phyloP scores from a whole-genome alignment of 768 basidiomycete species.

The Pulveroboletus sp. region DNA sequence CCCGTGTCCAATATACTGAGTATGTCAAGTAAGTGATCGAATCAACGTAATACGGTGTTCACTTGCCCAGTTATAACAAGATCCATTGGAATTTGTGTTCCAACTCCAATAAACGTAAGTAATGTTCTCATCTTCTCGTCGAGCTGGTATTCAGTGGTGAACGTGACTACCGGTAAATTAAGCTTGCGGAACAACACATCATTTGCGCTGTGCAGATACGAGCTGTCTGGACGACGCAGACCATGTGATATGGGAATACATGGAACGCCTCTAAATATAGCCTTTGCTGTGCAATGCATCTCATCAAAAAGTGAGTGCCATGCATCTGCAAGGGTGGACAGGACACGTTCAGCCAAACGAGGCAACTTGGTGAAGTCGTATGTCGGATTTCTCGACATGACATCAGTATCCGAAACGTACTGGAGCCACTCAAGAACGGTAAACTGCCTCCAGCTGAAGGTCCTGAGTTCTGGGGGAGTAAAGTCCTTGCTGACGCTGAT shows the following conservation, averaged over 20 bases:
- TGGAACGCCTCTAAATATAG: constrained; percentile 11
- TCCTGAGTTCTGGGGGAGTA: constrained; percentile 41
- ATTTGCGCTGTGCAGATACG: constrained; percentile 77
- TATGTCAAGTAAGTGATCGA: background rate
- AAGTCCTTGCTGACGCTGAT: constrained; percentile 57
- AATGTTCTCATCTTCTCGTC: background rate
- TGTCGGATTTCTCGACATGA: constrained; percentile 36
- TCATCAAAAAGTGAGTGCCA: constrained; percentile 53
- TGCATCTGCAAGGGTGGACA: constrained; percentile 53
- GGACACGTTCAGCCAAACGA: constrained; percentile 72
- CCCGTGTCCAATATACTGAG: constrained; percentile 4
- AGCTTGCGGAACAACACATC: too few species aligned
- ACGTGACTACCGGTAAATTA: too few species aligned
- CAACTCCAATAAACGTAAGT: background rate
- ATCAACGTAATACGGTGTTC: background rate
- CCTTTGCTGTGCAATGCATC: constrained; percentile 26
- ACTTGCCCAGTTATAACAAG: background rate
- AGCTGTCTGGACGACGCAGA: constrained; percentile 59
- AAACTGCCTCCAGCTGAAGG: constrained; percentile 77
- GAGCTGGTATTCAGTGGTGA: too few species aligned
- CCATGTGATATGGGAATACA: constrained; percentile 53
- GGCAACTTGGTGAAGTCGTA: constrained; percentile 60
- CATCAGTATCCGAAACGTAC: constrained; percentile 47
- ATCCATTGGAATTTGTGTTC: background rate
- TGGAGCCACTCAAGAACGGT: constrained; percentile 65